Evolutionary conservation across 495 filamentous ascomycete species (phyloP).

Genomic region (Penicillium robsamsonii): DNA sequence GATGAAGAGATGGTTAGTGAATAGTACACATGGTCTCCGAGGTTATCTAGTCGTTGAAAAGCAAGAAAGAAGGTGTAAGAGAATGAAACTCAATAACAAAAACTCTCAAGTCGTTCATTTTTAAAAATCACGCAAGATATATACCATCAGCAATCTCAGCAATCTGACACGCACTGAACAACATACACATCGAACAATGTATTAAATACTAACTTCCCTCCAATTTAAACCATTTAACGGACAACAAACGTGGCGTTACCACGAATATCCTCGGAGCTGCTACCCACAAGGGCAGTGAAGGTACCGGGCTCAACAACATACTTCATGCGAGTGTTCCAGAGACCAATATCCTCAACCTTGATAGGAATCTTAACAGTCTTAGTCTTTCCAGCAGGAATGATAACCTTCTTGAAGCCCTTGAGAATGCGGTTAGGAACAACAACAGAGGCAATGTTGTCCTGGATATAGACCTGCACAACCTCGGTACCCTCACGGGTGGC

Average conservation of each 20-base stretch:
- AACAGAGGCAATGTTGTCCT: constrained; percentile 58
- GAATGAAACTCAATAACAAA: neutral
- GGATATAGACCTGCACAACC: constrained; percentile 68
- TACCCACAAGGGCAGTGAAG: constrained; percentile 59
- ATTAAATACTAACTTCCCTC: neutral
- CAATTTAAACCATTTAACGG: constrained; percentile 2
- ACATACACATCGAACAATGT: neutral
- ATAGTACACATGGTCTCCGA: neutral
- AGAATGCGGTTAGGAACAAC: constrained; percentile 64
- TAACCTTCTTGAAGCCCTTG: constrained; percentile 68
- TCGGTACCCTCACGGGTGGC: constrained; percentile 58
- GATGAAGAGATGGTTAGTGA: neutral
- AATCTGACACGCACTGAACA: neutral
- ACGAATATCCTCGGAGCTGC: constrained; percentile 53
- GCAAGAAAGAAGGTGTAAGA: neutral
- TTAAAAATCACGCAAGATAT: neutral
- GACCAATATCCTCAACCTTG: constrained; percentile 49
- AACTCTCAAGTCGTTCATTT: neutral
- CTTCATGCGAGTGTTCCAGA: constrained; percentile 62
- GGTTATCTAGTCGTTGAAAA: neutral
- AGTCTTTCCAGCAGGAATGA: constrained; percentile 57
- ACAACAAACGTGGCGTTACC: constrained; percentile 56
- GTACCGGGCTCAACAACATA: constrained; percentile 69
- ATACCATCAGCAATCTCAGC: neutral
- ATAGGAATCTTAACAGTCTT: constrained; percentile 55